phyloP scores from a whole-genome alignment of 805 yeast genomes.

The Candida incommunis region DNA sequence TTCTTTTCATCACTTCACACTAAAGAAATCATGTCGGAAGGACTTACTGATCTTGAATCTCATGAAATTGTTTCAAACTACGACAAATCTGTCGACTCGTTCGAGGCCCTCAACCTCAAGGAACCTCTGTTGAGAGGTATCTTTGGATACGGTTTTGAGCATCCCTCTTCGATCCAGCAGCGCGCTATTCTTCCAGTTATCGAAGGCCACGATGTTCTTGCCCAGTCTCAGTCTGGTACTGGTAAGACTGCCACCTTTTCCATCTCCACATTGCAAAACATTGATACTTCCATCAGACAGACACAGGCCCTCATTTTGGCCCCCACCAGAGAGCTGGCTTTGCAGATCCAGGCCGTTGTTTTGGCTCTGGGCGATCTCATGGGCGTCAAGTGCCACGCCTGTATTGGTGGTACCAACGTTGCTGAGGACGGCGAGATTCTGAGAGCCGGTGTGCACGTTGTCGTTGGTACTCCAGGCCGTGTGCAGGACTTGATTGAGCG shows the following conservation, averaged over 20 bases:
- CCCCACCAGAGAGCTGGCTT: slow-evolving; percentile 93
- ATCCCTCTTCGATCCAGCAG: slow-evolving; percentile 94
- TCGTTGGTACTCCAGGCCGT: slow-evolving; percentile 97
- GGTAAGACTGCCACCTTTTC: slow-evolving; percentile 98
- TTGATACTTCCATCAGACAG: slow-evolving; percentile 58
- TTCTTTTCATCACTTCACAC: too few relatives aligned
- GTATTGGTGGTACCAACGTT: slow-evolving; percentile 85
- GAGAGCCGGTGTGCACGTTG: slow-evolving; percentile 72
- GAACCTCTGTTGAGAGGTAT: slow-evolving; percentile 55
- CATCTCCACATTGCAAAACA: slow-evolving; percentile 79
- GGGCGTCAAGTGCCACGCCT: slow-evolving; percentile 77
- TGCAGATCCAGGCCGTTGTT: slow-evolving; percentile 83
- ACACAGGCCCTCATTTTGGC: slow-evolving; percentile 85
- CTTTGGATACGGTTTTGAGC: slow-evolving; percentile 78
- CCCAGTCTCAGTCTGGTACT: slow-evolving; percentile 93
- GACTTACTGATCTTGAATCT: slow-evolving; percentile 59
- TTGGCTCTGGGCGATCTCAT: slow-evolving; percentile 76
- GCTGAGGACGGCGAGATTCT: slow-evolving; percentile 60
- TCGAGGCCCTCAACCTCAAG: slow-evolving; percentile 65
- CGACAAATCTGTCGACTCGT: slow-evolving; percentile 71
- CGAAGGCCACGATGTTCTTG: slow-evolving; percentile 84
- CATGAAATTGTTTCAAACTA: slow-evolving; percentile 85
- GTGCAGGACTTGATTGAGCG: slow-evolving; percentile 84
- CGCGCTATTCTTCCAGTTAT: slow-evolving; percentile 94
- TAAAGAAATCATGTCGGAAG: slow-evolving; percentile 30